Conservation (phyloP, 306 rosid species). For the Mimosa bimucronata region DNA sequence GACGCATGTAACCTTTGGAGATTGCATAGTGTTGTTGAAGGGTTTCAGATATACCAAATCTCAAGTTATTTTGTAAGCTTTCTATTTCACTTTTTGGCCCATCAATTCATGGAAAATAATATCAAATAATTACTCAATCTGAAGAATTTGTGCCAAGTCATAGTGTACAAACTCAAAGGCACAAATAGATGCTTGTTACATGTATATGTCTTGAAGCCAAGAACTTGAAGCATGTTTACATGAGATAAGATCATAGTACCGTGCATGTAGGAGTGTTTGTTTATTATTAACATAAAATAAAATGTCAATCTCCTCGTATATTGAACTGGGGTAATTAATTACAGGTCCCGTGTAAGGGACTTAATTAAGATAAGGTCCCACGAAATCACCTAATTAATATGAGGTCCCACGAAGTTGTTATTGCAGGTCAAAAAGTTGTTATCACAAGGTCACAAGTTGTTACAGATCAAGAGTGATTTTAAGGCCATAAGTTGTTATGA, state of each 20-base stretch:
- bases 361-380: too few species aligned
- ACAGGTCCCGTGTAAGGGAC: too few species aligned
- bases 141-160: not conserved
- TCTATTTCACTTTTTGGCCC: not conserved
- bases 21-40: constrained; percentile 26
- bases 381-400: too few species aligned
- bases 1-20: constrained; percentile 22
- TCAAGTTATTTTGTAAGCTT: constrained; percentile 25
- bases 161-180: not conserved
- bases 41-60: constrained; percentile 10
- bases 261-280: not conserved
- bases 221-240: constrained; percentile 14
- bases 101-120: constrained; percentile 3
- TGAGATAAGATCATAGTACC: not conserved
- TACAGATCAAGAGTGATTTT: too few species aligned
- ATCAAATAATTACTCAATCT: not conserved
- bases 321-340: too few species aligned
- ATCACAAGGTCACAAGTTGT: too few species aligned
- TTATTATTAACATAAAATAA: not conserved
- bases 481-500: too few species aligned
- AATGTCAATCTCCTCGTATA: not conserved
- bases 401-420: too few species aligned
- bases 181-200: constrained; percentile 1
- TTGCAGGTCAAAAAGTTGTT: too few species aligned
- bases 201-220: constrained; percentile 3